Evolutionary conservation across 768 basidiomycete genomes (phyloP).

Genomic region (Trametes cinnabarina): DNA sequence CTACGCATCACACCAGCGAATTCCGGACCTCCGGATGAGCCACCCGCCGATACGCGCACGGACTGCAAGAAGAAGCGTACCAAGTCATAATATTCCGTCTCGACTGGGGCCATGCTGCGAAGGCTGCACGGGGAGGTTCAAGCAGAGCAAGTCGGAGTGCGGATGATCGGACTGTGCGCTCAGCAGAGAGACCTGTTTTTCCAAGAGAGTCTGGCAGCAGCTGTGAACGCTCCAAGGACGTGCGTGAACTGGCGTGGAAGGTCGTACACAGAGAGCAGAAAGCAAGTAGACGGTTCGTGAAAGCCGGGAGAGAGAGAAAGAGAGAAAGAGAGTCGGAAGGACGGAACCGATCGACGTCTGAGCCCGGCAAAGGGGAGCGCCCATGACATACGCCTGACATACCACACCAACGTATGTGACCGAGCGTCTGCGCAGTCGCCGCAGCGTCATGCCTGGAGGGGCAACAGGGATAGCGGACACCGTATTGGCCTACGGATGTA

Average conservation of each 20-base stretch:
- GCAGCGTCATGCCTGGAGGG: no score
- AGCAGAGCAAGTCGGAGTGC: not conserved
- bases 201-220: not conserved
- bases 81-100: constrained; percentile 87
- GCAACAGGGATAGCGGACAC: no score
- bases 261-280: not conserved
- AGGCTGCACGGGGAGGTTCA: no score
- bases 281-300: not conserved
- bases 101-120: constrained; percentile 72
- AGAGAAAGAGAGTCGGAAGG: constrained; percentile 9
- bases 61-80: constrained; percentile 41
- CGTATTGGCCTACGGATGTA: no score
- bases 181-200: not conserved
- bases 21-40: constrained; percentile 2
- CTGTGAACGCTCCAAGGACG: no score
- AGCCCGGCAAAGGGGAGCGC: constrained; percentile 8
- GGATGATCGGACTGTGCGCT: no score
- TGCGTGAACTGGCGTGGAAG: no score
- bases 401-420: no score
- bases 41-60: not conserved
- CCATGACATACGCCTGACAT: constrained; percentile 10
- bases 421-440: no score
- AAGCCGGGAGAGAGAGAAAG: constrained; percentile 6
- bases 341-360: not conserved
- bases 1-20: not conserved